These are phyloP conservation scores for Rauvolfia tetraphylla DNA, from an alignment of 257 asterid species.

Conservation along the genomic window DNA sequence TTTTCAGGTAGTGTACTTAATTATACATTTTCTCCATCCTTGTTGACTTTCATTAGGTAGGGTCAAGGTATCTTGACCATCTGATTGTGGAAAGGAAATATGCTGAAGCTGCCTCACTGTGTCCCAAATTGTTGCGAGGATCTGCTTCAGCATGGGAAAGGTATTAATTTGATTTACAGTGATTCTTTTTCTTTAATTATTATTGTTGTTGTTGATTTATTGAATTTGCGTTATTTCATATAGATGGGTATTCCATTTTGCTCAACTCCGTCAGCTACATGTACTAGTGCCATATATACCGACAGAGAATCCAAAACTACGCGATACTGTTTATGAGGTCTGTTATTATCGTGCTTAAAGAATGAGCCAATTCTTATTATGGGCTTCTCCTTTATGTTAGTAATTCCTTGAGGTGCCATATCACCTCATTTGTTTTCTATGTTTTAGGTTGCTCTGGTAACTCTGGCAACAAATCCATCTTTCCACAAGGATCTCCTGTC, in stretches of 20 bases:
- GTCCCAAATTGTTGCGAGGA: constrained; percentile 89
- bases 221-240: constrained; percentile 23
- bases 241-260: constrained; percentile 99
- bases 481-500: constrained; percentile 89
- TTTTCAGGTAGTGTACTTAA: not conserved
- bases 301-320: constrained; percentile 86
- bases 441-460: constrained; percentile 86
- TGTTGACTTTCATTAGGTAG: constrained; percentile 57
- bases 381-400: not conserved
- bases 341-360: constrained; percentile 18
- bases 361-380: constrained; percentile 8
- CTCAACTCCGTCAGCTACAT: constrained; percentile 98
- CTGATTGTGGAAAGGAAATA: constrained; percentile 91
- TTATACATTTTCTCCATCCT: constrained; percentile 14
- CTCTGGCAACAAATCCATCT: constrained; percentile 83
- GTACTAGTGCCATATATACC: constrained; percentile 96
- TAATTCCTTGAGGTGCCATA: constrained; percentile 1
- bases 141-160: constrained; percentile 99
- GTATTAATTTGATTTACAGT: constrained; percentile 31
- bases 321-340: constrained; percentile 98
- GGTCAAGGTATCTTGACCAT: constrained; percentile 91
- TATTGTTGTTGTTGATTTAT: constrained; percentile 2
- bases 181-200: constrained; percentile 10
- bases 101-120: constrained; percentile 91
- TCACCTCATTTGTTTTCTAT: constrained; percentile 23